Base-by-base conservation (phyloP, 164 flowering plant species). In the Annona squamosa region DNA sequence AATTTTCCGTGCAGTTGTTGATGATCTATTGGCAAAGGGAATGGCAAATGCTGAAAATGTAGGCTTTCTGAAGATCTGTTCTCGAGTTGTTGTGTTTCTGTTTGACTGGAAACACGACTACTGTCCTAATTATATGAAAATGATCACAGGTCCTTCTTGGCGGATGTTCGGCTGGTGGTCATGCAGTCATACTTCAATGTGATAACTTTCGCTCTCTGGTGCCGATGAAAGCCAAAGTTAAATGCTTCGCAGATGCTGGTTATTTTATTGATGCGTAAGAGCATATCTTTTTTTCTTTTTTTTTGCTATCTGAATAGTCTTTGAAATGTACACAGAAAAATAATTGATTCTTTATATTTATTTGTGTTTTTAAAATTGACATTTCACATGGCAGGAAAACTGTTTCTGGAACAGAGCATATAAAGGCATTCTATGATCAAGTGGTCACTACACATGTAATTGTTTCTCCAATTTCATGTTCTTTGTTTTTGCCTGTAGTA, bases 121-220 rank as follows among this genome's bases (percentile, higher is more conserved):
- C 69, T 45, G n/a, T 67, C 19, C 52, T 19, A 52, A 13, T 48
- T 4, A 57, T 57, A 45, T 43, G 63, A 26, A 16, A 57, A 72
- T 72, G 67, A 64, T 74, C 67, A 3, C 81, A 95, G 98, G 92
- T 98, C 73, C 72, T 95, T 78, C 86, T 96, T 42, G 88, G 98
- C 64, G 99, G 99, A 48, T 93, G 98, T 81, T 96, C 99, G 3
- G 98, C 99, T 77, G 99, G 98, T 75, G 99, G 98, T 74, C 83
- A 93, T 83, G 75, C 97, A 57, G 72, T 94, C 57, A 89, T 96
- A 75, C 80, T 91, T 77, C 94, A 90, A 72, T 96, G 99, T 80
- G 99, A 96, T 81, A 83, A 72, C 70, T 93, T 93, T 77, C 82
- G 78, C 47, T 76, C 85, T 69, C 87, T 90, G 5, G 65, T 96